Conservation (phyloP, 306 rosid species). For the Sophora flavescens region DNA sequence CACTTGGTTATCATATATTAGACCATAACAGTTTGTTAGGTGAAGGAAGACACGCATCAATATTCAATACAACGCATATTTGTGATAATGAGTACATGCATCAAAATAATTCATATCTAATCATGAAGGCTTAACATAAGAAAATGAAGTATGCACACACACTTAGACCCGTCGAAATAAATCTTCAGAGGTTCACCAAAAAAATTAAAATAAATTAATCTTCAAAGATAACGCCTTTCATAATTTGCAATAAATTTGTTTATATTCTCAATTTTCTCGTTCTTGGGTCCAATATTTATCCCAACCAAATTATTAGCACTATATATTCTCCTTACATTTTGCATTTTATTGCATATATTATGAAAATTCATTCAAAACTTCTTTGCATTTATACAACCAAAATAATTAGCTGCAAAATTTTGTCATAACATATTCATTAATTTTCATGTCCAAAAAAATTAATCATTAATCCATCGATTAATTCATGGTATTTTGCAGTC, state of each 20-base stretch:
- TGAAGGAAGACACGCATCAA: not conserved
- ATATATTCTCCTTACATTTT: no score
- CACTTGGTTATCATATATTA: not conserved
- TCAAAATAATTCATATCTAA: not conserved
- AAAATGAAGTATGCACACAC: not conserved
- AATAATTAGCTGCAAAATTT: not conserved
- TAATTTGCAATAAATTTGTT: not conserved
- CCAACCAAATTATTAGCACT: no score
- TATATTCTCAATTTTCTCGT: not conserved
- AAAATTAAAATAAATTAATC: not conserved
- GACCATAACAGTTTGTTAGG: not conserved
- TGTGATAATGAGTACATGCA: not conserved
- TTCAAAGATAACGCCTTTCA: not conserved
- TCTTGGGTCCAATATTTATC: not conserved
- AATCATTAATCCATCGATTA: not conserved
- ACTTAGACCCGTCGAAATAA: not conserved
- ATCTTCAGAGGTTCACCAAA: not conserved
- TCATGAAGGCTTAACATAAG: not conserved
- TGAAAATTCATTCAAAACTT: no score
- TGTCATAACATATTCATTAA: not conserved
- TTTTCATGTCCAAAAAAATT: no score
- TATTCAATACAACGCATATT: no score
- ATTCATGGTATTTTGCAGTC: not conserved
- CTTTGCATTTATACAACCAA: not conserved
- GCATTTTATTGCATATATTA: no score